A percentile compares a stretch with the other conserved stretches of the same genome.
Evolutionary conservation across 306 rosid species (phyloP).

Genomic region (Lithocarpus polystachyus): DNA sequence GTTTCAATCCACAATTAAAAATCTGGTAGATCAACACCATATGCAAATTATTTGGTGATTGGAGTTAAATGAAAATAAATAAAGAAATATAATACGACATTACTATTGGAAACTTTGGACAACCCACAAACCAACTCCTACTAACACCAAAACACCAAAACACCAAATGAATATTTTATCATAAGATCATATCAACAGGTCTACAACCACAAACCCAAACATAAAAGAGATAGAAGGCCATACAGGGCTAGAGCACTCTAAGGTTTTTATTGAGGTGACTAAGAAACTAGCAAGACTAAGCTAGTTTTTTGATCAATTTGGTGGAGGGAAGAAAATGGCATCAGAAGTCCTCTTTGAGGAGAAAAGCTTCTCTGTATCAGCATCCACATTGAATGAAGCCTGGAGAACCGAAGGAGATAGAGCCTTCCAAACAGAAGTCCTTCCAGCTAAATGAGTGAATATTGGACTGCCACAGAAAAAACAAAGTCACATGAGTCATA

Average conservation of each 20-base stretch:
- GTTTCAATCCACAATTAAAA: too few species aligned
- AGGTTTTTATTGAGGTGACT: constrained; percentile 21
- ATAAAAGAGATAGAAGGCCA: background rate
- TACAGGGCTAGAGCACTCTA: background rate
- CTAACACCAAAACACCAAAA: too few species aligned
- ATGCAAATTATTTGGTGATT: background rate
- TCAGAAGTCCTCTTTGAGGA: constrained; percentile 70
- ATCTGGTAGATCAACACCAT: too few species aligned
- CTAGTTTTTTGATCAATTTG: constrained; percentile 34
- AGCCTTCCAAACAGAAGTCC: constrained; percentile 76
- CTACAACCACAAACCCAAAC: background rate
- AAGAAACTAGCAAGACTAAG: background rate
- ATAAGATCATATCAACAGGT: background rate
- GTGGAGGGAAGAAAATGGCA: constrained; percentile 87
- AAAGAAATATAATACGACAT: too few species aligned
- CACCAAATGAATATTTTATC: too few species aligned
- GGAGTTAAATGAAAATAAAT: background rate
- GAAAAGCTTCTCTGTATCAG: constrained; percentile 59
- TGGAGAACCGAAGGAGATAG: constrained; percentile 59
- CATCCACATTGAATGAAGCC: constrained; percentile 73
- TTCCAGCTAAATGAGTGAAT: constrained; percentile 82
- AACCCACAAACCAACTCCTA: too few species aligned
- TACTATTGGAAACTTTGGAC: too few species aligned
- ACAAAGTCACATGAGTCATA: background rate
- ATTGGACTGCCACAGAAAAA: background rate